phyloP scores from a whole-genome alignment of 2,329 filamentous ascomycete genomes.

The Diaporthe caulivora region DNA sequence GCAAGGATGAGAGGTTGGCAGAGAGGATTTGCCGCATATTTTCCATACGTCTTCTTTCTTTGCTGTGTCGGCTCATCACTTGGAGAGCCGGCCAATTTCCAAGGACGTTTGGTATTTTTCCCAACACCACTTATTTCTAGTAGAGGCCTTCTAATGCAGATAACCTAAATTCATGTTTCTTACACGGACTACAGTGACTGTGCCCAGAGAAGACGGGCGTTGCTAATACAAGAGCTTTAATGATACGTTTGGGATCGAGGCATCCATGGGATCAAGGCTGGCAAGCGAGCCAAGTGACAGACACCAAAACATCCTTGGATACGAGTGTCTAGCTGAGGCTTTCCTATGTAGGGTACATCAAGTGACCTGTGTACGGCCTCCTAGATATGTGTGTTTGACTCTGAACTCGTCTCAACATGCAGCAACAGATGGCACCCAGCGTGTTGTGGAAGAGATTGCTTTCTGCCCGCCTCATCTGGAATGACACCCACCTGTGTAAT shows the following conservation, averaged over 20 bases:
- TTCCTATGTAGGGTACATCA: not conserved
- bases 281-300: not conserved
- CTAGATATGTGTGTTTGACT: not conserved
- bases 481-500: too few species aligned
- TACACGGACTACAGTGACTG: slow-evolving; percentile 8
- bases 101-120: slow-evolving; percentile 51
- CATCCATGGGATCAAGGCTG: not conserved
- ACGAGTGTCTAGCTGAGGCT: too few species aligned
- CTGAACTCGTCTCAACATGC: not conserved
- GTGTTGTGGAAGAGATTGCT: too few species aligned
- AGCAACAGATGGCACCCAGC: not conserved
- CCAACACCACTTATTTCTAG: slow-evolving; percentile 57
- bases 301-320: not conserved
- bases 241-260: not conserved
- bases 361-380: not conserved
- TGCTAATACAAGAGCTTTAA: not conserved
- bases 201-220: not conserved
- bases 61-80: slow-evolving; percentile 40
- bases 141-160: slow-evolving; percentile 75
- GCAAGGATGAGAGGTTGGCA: slow-evolving; percentile 32
- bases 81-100: slow-evolving; percentile 37
- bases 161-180: slow-evolving; percentile 60
- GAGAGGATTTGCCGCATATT: slow-evolving; percentile 38
- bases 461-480: not conserved
- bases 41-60: slow-evolving; percentile 45